Percentiles rank a stretch among this genome's conserved stretches.
Conservation (phyloP, 2,329 filamentous ascomycete genomes). For the Meredithiella fracta region DNA sequence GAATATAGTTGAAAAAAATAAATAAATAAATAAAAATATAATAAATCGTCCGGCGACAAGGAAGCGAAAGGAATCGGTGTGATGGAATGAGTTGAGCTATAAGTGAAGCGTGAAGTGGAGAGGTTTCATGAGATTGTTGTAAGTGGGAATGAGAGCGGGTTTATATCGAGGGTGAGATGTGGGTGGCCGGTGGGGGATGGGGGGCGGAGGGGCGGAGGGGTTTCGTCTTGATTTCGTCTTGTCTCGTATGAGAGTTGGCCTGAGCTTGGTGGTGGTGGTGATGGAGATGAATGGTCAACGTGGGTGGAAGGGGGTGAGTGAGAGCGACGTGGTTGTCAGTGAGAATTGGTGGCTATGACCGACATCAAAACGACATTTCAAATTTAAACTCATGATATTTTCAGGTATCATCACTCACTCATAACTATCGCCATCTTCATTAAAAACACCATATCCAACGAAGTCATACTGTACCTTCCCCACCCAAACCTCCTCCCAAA, state of each 20-base stretch:
- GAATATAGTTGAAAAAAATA: slow-evolving; percentile 16
- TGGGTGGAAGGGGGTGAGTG: background rate
- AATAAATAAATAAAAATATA: slow-evolving; percentile 8
- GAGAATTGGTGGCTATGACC: too few species aligned
- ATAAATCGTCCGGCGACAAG: slow-evolving; percentile 13
- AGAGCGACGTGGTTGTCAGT: too few species aligned
- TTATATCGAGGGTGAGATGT: background rate
- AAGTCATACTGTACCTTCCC: too few species aligned
- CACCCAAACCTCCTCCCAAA: background rate
- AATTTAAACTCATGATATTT: too few species aligned
- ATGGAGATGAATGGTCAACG: background rate
- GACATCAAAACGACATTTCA: too few species aligned
- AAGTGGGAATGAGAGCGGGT: background rate
- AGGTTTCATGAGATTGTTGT: background rate
- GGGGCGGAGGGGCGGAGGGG: background rate
- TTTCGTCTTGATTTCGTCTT: background rate
- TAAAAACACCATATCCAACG: too few species aligned
- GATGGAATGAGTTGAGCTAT: background rate
- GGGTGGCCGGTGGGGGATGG: background rate
- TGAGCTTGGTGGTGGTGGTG: background rate
- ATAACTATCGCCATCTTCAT: too few species aligned
- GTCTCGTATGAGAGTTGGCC: background rate
- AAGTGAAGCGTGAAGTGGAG: slow-evolving; percentile 10
- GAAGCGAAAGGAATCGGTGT: slow-evolving; percentile 14
- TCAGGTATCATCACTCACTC: too few species aligned